These are phyloP conservation scores for Letharia columbiana DNA, from an alignment of 495 filamentous ascomycete species.

Conservation along the genomic window DNA sequence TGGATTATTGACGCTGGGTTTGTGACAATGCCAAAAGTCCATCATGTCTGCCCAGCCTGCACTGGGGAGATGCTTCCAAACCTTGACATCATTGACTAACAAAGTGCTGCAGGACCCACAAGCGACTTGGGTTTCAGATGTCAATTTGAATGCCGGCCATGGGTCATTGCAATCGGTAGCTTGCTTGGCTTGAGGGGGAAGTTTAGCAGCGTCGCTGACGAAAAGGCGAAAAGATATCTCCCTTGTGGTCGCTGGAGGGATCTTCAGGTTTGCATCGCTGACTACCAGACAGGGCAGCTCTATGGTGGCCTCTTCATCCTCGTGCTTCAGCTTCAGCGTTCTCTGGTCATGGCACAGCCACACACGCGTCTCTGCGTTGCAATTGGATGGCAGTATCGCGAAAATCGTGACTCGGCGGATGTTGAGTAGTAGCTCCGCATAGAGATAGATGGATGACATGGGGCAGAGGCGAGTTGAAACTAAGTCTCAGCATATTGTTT, in stretches of 20 bases:
- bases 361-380: constrained; percentile 18
- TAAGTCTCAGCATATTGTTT: background rate
- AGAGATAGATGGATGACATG: constrained; percentile 43
- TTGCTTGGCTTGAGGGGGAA: constrained; percentile 21
- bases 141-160: constrained; percentile 66
- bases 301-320: constrained; percentile 46
- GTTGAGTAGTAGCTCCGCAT: constrained; percentile 81
- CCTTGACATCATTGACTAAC: constrained; percentile 26
- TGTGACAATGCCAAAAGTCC: constrained; percentile 99
- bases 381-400: constrained; percentile 49
- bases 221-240: constrained; percentile 66
- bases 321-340: constrained; percentile 45
- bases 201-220: constrained; percentile 37
- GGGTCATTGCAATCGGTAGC: constrained; percentile 43
- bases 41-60: constrained; percentile 99
- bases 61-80: constrained; percentile 93
- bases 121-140: constrained; percentile 41
- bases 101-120: constrained; percentile 53
- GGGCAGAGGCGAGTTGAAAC: background rate
- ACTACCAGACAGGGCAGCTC: constrained; percentile 56
- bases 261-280: constrained; percentile 31
- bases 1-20: constrained; percentile 52
- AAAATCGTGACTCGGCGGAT: constrained; percentile 77
- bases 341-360: constrained; percentile 40
- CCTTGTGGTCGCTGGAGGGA: constrained; percentile 30